phyloP scores from a whole-genome alignment of 192 early-diverging fungal genomes.

The Umbelopsis ramanniana region DNA sequence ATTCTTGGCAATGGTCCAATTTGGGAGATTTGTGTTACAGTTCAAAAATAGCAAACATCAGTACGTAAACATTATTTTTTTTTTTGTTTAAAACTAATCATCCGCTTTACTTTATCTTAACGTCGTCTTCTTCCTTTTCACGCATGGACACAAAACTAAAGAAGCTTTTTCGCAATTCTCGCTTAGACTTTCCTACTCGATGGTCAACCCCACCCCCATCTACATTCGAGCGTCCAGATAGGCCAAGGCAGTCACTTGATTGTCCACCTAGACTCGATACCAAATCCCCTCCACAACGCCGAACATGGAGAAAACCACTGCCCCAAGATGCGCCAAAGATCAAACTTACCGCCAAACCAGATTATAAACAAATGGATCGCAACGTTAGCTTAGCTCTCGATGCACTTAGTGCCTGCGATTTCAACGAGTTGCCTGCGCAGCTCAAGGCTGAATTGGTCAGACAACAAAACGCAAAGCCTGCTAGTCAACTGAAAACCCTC shows the following conservation, averaged over 20 bases:
- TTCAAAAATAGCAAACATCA: conserved; percentile 8
- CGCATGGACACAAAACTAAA: conserved; percentile 12
- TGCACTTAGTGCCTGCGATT: conserved; percentile 1
- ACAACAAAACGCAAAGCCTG: not conserved
- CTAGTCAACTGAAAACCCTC: not conserved
- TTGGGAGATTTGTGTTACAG: not conserved
- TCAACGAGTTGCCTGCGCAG: not conserved
- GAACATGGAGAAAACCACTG: conserved; percentile 15
- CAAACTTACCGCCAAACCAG: not conserved
- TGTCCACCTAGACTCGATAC: not conserved
- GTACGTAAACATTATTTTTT: not conserved
- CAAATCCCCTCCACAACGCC: not conserved
- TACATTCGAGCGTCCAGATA: not conserved
- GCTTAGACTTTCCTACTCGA: not conserved
- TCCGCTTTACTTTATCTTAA: not conserved
- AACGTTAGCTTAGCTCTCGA: not conserved
- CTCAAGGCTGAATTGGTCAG: not conserved
- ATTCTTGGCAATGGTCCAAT: conserved; percentile 9
- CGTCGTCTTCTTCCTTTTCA: not conserved
- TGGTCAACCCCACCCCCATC: conserved; percentile 7
- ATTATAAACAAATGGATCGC: conserved; percentile 11
- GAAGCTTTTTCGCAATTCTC: conserved; percentile 2
- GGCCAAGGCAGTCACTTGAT: conserved; percentile 16
- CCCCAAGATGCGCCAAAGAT: not conserved
- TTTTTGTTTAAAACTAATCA: conserved; percentile 1